Conservation (phyloP, 768 basidiomycete species). For the Agrocybe pediades region DNA sequence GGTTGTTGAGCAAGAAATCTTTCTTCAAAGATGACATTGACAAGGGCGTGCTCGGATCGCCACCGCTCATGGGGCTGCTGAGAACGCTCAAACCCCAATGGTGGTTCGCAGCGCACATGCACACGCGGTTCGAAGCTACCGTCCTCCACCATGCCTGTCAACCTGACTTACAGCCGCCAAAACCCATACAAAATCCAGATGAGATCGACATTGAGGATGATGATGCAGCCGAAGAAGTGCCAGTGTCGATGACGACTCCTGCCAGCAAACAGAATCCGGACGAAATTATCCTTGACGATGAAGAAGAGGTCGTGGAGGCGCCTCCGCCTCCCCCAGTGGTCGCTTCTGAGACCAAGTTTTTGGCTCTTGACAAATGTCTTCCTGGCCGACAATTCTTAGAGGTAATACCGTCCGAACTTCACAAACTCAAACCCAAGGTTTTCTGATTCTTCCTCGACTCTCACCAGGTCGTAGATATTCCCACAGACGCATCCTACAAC, state of each 20-base stretch:
- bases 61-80: constrained; percentile 80
- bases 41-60: constrained; percentile 76
- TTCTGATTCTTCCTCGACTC: neutral
- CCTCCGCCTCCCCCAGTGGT: constrained; percentile 27
- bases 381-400: constrained; percentile 78
- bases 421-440: neutral
- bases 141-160: constrained; percentile 42
- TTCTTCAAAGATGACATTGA: constrained; percentile 75
- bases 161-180: neutral
- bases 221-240: constrained; percentile 31
- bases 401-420: constrained; percentile 38
- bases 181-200: constrained; percentile 43
- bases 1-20: constrained; percentile 73
- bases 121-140: constrained; percentile 80
- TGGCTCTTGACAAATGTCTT: constrained; percentile 91
- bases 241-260: neutral
- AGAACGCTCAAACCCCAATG: constrained; percentile 71
- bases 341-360: constrained; percentile 63
- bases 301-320: constrained; percentile 42
- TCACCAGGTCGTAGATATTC: constrained; percentile 78
- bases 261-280: constrained; percentile 40
- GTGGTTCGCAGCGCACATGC: constrained; percentile 95
- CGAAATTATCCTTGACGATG: constrained; percentile 50
- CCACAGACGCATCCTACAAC: neutral
- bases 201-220: constrained; percentile 50